Percentiles rank a stretch among this genome's conserved stretches.
These are phyloP conservation scores for Rhodotorula paludigena DNA, from an alignment of 768 basidiomycete genomes.

Conservation along the genomic window DNA sequence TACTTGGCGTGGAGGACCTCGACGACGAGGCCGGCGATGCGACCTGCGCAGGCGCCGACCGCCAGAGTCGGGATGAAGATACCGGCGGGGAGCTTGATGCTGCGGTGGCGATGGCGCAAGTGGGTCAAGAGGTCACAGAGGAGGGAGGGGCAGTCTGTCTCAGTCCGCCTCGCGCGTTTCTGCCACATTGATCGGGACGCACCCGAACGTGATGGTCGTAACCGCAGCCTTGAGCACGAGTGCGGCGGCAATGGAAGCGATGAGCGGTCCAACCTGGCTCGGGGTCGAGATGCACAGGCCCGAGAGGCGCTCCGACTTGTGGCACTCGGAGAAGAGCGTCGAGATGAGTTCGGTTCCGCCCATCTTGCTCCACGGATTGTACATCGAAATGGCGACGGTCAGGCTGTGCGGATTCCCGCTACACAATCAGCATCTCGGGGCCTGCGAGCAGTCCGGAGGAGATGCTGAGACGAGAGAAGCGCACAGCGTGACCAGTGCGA, in stretches of 20 bases:
- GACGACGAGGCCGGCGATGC: slow-evolving; percentile 73
- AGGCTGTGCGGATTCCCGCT: slow-evolving; percentile 46
- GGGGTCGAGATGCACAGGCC: slow-evolving; percentile 63
- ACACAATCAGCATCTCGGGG: no score
- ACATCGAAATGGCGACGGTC: slow-evolving; percentile 72
- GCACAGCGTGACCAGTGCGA: slow-evolving; percentile 60
- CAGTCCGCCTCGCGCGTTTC: no score
- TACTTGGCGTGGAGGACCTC: slow-evolving; percentile 67
- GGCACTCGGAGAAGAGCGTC: slow-evolving; percentile 69
- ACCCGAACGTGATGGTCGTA: slow-evolving; percentile 64
- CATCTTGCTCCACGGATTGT: slow-evolving; percentile 87
- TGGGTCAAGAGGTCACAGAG: no score
- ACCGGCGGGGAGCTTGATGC: slow-evolving; percentile 64
- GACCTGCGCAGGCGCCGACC: slow-evolving; percentile 88
- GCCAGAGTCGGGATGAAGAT: slow-evolving; percentile 94
- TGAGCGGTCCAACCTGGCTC: slow-evolving; percentile 58
- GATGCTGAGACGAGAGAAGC: neutral
- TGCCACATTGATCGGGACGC: slow-evolving; percentile 7
- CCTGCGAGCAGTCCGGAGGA: neutral
- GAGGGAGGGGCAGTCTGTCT: no score
- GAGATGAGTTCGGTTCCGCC: slow-evolving; percentile 86
- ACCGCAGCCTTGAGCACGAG: slow-evolving; percentile 74
- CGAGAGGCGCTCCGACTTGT: slow-evolving; percentile 56
- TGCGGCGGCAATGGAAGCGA: slow-evolving; percentile 64
- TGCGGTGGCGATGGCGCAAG: neutral